Evolutionary conservation across 305 asterid species (phyloP), one percentile per base, ranked within the genome.

Genomic region (Solanum aculeatissimum): DNA sequence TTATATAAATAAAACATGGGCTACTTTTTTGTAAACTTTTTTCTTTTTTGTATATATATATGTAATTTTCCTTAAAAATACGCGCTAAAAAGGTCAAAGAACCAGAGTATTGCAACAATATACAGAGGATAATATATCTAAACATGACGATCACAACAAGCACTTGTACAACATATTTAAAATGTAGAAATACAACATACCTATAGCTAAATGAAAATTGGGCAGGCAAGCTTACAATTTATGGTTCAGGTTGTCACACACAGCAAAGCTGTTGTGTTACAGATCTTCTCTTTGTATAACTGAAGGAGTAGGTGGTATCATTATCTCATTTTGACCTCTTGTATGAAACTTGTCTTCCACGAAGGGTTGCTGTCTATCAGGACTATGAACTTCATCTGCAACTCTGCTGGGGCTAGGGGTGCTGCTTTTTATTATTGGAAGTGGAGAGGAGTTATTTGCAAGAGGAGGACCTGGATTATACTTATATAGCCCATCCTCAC

Each of bases 401-500:
- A 88, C 81, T 78, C 85, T 87, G 72, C 79, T 90, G 23, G 90
- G 92, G 83, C 89, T 90, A 21, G 89, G 91, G 49, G 89, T 83
- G 72, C 83, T 79, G 68, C 90, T 86, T 54, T 60, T 83, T 55
- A 40, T 29, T 13, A 38, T 32, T 21, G 78, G 86, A 23, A 87
- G 70, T 27, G 91, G 89, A 42, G 92, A 86, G 84, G 87, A 72
- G 84, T 87, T 80, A 70, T 79, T 83, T 62, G 84, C 83, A 7
- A 82, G 72, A 72, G 93, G 86, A 62, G 92, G 84, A 84, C 86
- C 71, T 9, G 91, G 89, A 63, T 88, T 77, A 18, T 91, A 83
- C 88, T 85, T 86, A 40, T 74, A 85, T 83, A 80, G 91, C 12
- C 93, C 91, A 84, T 90, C 92, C 80, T 92, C 98, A 15, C 94